Evolutionary conservation across 164 flowering plant genomes (phyloP).

Genomic region (Nymphaea thermarum): DNA sequence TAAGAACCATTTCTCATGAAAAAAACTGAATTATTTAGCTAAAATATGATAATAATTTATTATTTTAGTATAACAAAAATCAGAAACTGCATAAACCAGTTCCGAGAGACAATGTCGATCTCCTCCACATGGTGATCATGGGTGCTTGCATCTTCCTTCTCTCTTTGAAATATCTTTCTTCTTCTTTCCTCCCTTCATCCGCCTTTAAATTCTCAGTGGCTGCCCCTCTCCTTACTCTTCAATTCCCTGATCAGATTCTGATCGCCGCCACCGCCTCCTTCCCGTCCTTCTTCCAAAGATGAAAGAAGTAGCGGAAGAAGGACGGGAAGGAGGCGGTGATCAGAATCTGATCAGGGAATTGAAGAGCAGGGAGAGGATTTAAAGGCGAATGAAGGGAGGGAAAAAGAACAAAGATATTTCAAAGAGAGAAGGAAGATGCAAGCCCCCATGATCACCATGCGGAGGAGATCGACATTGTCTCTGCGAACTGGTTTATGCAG

Average conservation of each 20-base stretch:
- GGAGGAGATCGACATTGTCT: conserved; percentile 8
- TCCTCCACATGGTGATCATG: conserved; percentile 10
- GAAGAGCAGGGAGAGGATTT: not conserved
- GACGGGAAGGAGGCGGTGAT: too few species aligned
- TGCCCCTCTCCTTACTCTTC: not conserved
- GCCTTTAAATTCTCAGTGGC: not conserved
- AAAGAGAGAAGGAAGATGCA: not conserved
- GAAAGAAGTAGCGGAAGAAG: not conserved
- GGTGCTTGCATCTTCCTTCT: not conserved
- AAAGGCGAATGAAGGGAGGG: not conserved
- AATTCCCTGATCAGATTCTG: not conserved
- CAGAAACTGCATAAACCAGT: too few species aligned
- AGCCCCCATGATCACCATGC: conserved; percentile 6
- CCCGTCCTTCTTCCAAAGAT: not conserved
- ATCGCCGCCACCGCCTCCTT: too few species aligned
- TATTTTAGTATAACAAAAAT: too few species aligned
- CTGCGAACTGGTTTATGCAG: too few species aligned
- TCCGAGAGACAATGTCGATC: too few species aligned
- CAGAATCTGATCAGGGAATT: too few species aligned
- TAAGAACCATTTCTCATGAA: too few species aligned
- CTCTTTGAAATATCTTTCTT: too few species aligned
- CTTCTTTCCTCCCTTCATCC: not conserved
- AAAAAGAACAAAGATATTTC: too few species aligned
- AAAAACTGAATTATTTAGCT: too few species aligned
- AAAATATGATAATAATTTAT: too few species aligned